Conservation (phyloP, 148 eudicot genomes). For the Hydrangea macrophylla region DNA sequence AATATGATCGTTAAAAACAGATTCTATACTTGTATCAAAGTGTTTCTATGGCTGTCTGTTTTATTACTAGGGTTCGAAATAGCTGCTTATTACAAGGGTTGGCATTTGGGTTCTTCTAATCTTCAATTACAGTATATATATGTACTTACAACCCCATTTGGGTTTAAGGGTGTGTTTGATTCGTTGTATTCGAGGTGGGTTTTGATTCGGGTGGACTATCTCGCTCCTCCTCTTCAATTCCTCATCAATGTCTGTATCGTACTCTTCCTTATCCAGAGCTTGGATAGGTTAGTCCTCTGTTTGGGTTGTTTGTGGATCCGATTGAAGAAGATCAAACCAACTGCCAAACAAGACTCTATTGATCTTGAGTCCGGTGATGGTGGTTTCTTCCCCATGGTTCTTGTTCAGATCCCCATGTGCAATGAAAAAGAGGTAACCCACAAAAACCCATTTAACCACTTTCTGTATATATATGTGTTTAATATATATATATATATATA, state of each 20-base stretch:
- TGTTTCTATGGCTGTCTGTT: slow-evolving; percentile 42
- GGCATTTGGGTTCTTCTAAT: too few relatives aligned
- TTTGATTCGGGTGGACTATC: slow-evolving; percentile 59
- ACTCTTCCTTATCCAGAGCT: slow-evolving; percentile 71
- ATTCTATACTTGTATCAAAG: slow-evolving; percentile 47
- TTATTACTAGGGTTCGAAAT: neutral
- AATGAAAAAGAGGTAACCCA: slow-evolving; percentile 97
- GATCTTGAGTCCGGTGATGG: slow-evolving; percentile 77
- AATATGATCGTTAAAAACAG: slow-evolving; percentile 22
- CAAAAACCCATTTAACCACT: slow-evolving; percentile 1
- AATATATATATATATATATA: neutral
- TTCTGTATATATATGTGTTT: neutral
- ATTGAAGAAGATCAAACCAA: slow-evolving; percentile 65
- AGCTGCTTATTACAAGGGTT: too few relatives aligned
- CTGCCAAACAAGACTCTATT: slow-evolving; percentile 24
- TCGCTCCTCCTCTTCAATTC: slow-evolving; percentile 79
- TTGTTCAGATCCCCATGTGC: slow-evolving; percentile 99
- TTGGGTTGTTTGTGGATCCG: slow-evolving; percentile 87
- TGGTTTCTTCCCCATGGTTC: slow-evolving; percentile 90
- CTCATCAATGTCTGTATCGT: slow-evolving; percentile 66
- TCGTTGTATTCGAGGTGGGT: slow-evolving; percentile 67
- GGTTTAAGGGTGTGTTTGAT: neutral
- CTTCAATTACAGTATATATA: too few relatives aligned
- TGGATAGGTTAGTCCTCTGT: slow-evolving; percentile 74
- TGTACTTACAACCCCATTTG: neutral